Percentiles rank a stretch among this genome's conserved stretches.
Evolutionary conservation across 192 early-diverging fungal genomes (phyloP).

Genomic region (Podochytrium sp.): DNA sequence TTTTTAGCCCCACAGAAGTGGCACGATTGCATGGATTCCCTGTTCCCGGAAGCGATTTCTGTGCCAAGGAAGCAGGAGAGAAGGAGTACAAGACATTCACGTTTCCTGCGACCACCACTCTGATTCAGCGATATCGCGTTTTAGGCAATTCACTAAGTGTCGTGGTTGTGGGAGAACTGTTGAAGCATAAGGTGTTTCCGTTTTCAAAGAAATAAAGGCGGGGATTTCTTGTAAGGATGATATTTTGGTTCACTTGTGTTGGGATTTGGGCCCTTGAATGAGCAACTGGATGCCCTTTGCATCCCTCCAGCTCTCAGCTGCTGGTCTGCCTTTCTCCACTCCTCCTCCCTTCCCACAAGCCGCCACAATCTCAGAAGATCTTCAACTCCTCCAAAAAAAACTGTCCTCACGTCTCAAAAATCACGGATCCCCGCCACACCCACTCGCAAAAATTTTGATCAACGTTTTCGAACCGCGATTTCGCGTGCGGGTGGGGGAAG

Average conservation of each 20-base stretch:
- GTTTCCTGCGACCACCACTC: slow-evolving; percentile 70
- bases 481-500: no score
- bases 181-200: slow-evolving; percentile 46
- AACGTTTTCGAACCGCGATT: no score
- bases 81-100: neutral
- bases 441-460: no score
- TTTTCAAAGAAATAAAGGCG: neutral
- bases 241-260: neutral
- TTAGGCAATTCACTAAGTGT: slow-evolving; percentile 93
- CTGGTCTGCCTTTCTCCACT: no score
- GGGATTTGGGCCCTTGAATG: no score
- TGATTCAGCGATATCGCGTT: slow-evolving; percentile 81
- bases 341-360: neutral
- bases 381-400: no score
- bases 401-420: no score
- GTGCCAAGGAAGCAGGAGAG: slow-evolving; percentile 69
- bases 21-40: slow-evolving; percentile 84
- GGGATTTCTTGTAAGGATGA: neutral
- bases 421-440: no score
- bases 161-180: slow-evolving; percentile 75
- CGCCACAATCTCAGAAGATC: no score
- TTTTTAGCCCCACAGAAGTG: slow-evolving; percentile 81
- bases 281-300: no score
- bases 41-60: slow-evolving; percentile 68
- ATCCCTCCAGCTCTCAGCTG: no score